A percentile compares a stretch with the other conserved stretches of the same genome.
These are phyloP conservation scores for Lantana camara DNA, from an alignment of 257 asterid genomes.

Conservation along the genomic window DNA sequence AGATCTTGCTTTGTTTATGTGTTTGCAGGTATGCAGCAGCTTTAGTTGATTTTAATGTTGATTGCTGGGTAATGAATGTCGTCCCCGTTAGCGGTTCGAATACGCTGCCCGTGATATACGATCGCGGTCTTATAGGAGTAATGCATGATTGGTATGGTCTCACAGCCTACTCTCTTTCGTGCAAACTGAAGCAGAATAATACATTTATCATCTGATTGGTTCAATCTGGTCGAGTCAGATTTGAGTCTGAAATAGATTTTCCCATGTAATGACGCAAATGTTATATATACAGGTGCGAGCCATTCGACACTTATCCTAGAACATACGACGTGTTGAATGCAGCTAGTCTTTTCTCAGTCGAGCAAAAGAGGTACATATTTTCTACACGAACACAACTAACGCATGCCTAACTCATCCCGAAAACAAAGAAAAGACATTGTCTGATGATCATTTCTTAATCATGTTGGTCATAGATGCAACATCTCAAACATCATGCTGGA, in stretches of 20 bases:
- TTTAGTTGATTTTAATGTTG: constrained; percentile 44
- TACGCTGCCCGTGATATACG: constrained; percentile 62
- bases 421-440: too few species aligned
- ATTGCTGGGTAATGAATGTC: constrained; percentile 76
- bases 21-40: constrained; percentile 64
- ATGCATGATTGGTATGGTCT: constrained; percentile 75
- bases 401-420: too few species aligned
- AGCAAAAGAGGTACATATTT: constrained; percentile 48
- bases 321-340: constrained; percentile 69
- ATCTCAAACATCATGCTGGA: constrained; percentile 64
- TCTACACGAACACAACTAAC: background rate
- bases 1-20: background rate
- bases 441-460: background rate
- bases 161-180: too few species aligned
- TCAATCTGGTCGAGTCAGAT: too few species aligned
- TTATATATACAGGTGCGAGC: constrained; percentile 87
- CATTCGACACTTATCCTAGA: constrained; percentile 75
- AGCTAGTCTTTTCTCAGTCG: constrained; percentile 61
- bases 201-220: too few species aligned
- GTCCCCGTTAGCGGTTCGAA: constrained; percentile 57
- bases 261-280: too few species aligned
- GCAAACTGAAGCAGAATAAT: too few species aligned
- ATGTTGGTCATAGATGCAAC: constrained; percentile 47
- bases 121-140: constrained; percentile 68
- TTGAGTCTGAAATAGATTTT: too few species aligned